Conservation (phyloP, 208 protist species). For the Crithidia expoeki region DNA sequence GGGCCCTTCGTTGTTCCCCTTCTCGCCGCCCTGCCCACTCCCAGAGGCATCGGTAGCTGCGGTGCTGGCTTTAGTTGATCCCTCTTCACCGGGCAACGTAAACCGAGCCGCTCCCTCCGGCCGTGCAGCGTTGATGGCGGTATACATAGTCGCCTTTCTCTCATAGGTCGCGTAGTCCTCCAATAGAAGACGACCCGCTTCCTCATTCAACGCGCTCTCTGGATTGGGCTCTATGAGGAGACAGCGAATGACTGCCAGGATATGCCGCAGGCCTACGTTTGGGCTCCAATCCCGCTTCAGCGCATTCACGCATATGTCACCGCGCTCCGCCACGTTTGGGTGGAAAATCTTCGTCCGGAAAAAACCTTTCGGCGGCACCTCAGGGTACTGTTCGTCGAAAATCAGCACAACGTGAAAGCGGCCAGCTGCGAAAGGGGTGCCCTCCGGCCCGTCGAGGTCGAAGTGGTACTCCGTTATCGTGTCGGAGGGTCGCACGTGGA, state of each 20-base stretch:
- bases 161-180: constrained; percentile 95
- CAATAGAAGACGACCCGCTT: constrained; percentile 96
- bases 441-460: constrained; percentile 93
- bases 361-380: constrained; percentile 95
- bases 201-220: constrained; percentile 98
- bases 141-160: constrained; percentile 82
- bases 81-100: constrained; percentile 15
- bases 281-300: constrained; percentile 98
- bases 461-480: constrained; percentile 93
- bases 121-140: constrained; percentile 72
- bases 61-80: too few species aligned
- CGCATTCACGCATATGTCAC: constrained; percentile 99
- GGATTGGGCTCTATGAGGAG: constrained; percentile 98
- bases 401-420: constrained; percentile 92
- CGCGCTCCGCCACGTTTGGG: constrained; percentile 97
- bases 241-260: constrained; percentile 95
- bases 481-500: constrained; percentile 87
- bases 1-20: background rate
- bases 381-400: constrained; percentile 94
- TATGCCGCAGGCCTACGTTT: constrained; percentile 94
- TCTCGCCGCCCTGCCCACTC: background rate
- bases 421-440: constrained; percentile 96
- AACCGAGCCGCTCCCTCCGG: constrained; percentile 41
- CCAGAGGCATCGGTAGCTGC: background rate
- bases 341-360: constrained; percentile 99